Conservation (phyloP, 2,329 filamentous ascomycete species). For the Aspergillus melleus region DNA sequence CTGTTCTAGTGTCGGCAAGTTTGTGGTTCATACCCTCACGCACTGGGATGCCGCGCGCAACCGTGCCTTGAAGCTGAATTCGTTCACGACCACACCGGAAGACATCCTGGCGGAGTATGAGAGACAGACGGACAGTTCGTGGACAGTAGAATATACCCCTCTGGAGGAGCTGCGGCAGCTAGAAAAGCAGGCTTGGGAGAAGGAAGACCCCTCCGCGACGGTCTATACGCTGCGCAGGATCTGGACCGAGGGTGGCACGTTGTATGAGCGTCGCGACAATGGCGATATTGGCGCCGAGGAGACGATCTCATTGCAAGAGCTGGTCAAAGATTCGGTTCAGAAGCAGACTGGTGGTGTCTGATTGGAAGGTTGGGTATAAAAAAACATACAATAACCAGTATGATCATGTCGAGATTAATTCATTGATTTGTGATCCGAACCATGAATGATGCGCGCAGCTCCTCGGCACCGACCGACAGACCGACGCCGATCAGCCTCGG, state of each 20-base stretch:
- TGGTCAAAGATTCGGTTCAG: conserved; percentile 38
- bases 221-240: conserved; percentile 65
- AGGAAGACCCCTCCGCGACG: conserved; percentile 54
- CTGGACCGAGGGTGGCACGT: conserved; percentile 70
- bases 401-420: no score
- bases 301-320: conserved; percentile 54
- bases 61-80: conserved; percentile 66
- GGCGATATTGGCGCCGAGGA: conserved; percentile 55
- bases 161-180: conserved; percentile 55
- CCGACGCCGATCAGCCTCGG: neutral
- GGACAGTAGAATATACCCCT: conserved; percentile 56
- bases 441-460: no score
- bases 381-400: no score
- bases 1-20: conserved; percentile 60
- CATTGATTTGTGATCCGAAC: no score
- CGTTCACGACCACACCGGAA: conserved; percentile 66
- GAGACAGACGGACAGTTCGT: conserved; percentile 61
- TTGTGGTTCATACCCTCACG: conserved; percentile 62
- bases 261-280: conserved; percentile 70
- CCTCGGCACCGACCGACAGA: neutral
- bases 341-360: conserved; percentile 2
- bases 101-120: conserved; percentile 67
- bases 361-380: neutral
- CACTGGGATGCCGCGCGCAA: conserved; percentile 56
- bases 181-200: conserved; percentile 62